Evolutionary conservation across 2,329 filamentous ascomycete species (phyloP), one percentile per base, ranked within the genome.

Genomic region (Zymoseptoria passerinii): DNA sequence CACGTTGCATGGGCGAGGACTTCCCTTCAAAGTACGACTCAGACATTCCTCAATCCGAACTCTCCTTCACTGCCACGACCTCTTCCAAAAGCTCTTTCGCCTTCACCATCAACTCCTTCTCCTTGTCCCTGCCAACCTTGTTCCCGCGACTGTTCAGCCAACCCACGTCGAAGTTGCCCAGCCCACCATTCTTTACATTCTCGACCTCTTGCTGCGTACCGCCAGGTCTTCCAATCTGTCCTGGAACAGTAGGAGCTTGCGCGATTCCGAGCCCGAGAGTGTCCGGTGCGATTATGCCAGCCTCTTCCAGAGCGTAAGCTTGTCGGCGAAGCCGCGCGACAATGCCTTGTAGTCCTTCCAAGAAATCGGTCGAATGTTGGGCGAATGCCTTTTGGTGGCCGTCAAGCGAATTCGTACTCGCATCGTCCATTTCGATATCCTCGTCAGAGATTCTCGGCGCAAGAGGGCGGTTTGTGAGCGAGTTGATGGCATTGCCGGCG

Each of bases 71-170:
- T 35, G 18, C 50, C 52, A 61, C 23, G 0, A 59, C 58, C 16
- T 66, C 61, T 40, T 76, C 78, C 48, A 88, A 70, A 61, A 87
- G 79, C 51, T 73, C 74, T 65, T 78, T 81, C 48, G 83, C 81
- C 64, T 82, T 80, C 35, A 78, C 80, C 84, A 92, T 87, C 50
- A 95, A 76, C 74, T 96, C 90, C 1, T 83, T 83, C 70, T 95
- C 90, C 80, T 92, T 94, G 63, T 90, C 87, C 67, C 86, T 83
- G 58, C 89, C 89, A 20, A 95, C 88, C 62, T 87, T 87, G 63
- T 89, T 87, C 61, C 89, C 90, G 58, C 90, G 82, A 67, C 89
- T 92, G 71, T 96, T 97, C 67, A 97, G 75, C 83, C 89, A 92
- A 29, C 92, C 92, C 13, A 95, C 86, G 70, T 96, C 92, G 55